phyloP scores from a whole-genome alignment of 2,329 filamentous ascomycete species.

The Pseudophaeomoniella oleicola region DNA sequence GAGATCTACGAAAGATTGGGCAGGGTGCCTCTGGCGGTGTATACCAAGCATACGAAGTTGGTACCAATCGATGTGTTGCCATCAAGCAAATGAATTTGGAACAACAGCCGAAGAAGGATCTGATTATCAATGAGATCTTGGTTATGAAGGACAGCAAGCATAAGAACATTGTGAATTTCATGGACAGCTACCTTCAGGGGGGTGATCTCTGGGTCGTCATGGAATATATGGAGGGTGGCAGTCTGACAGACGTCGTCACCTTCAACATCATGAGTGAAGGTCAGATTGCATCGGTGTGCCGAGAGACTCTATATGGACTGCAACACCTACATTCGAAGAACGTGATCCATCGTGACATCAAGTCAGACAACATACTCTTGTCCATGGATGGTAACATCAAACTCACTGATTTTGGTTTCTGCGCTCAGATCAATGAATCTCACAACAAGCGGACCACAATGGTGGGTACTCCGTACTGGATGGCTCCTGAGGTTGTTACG shows the following conservation, averaged over 20 bases:
- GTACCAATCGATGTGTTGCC: constrained; percentile 75
- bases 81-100: constrained; percentile 99
- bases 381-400: constrained; percentile 95
- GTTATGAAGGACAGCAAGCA: constrained; percentile 99
- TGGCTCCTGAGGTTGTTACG: constrained; percentile 96
- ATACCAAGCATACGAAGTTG: constrained; percentile 75
- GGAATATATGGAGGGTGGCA: constrained; percentile 99
- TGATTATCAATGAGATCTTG: constrained; percentile 97
- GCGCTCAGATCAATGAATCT: constrained; percentile 92
- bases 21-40: constrained; percentile 95
- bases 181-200: constrained; percentile 83
- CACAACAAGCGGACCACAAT: constrained; percentile 97
- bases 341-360: constrained; percentile 97
- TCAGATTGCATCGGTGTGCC: constrained; percentile 89
- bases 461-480: constrained; percentile 99
- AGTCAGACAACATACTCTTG: constrained; percentile 93
- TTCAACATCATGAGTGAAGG: constrained; percentile 99
- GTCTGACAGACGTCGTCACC: constrained; percentile 92
- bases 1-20: constrained; percentile 82
- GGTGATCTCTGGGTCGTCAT: constrained; percentile 97
- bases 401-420: constrained; percentile 97
- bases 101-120: constrained; percentile 95
- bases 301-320: constrained; percentile 80
- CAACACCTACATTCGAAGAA: constrained; percentile 95
- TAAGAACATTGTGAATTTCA: constrained; percentile 98